A percentile compares a stretch with the other conserved stretches of the same genome.
phyloP scores from a whole-genome alignment of 2,329 filamentous ascomycete genomes.

The Colletotrichum gloeosporioides region DNA sequence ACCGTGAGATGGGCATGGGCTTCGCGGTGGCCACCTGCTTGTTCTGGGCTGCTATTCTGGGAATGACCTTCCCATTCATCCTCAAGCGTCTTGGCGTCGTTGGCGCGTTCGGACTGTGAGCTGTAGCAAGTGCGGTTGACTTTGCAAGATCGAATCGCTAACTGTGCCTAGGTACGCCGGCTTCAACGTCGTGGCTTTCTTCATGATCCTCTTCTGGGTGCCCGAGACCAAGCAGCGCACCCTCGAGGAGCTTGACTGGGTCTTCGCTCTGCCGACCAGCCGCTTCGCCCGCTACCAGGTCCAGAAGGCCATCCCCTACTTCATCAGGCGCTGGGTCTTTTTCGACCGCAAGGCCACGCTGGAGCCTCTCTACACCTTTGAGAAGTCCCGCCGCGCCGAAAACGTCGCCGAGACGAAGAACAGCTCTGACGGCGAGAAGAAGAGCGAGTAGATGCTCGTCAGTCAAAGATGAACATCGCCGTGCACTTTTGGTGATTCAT shows the following conservation, averaged over 20 bases:
- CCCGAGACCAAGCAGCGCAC: constrained; percentile 58
- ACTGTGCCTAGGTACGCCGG: constrained; percentile 46
- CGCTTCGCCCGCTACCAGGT: constrained; percentile 38
- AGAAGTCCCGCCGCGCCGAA: constrained; percentile 20
- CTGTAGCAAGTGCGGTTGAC: background rate
- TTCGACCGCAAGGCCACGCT: constrained; percentile 35
- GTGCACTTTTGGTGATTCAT: background rate
- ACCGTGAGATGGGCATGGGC: constrained; percentile 75
- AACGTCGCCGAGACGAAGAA: background rate
- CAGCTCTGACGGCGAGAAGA: constrained; percentile 19
- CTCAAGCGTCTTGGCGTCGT: constrained; percentile 45
- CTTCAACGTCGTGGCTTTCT: constrained; percentile 59
- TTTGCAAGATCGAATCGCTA: background rate
- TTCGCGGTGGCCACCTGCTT: constrained; percentile 72
- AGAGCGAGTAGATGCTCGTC: background rate
- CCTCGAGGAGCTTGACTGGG: constrained; percentile 50
- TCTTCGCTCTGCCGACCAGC: constrained; percentile 39
- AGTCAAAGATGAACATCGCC: background rate
- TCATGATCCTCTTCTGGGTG: constrained; percentile 62
- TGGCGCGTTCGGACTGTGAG: constrained; percentile 48
- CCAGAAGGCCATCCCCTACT: constrained; percentile 36
- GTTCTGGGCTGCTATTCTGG: constrained; percentile 63
- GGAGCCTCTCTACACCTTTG: constrained; percentile 48
- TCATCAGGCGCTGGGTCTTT: constrained; percentile 33
- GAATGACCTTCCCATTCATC: constrained; percentile 69